A percentile compares a stretch with the other conserved stretches of the same genome.
Evolutionary conservation across 495 filamentous ascomycete species (phyloP).

Genomic region (Cairneyella variabilis): DNA sequence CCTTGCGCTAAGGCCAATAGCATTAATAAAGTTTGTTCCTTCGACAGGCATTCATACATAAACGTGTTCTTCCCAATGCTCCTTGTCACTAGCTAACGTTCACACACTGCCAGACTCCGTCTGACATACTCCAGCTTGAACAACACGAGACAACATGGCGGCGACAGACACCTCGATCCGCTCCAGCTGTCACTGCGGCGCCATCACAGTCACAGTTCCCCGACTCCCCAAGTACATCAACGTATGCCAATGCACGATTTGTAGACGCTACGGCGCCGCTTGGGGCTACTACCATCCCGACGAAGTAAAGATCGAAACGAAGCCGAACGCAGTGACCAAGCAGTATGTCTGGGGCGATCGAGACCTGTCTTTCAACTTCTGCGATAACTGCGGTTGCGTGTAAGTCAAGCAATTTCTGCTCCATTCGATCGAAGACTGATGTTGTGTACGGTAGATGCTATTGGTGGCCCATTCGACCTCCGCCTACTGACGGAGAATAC

Average conservation of each 20-base stretch:
- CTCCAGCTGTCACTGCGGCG: constrained; percentile 33
- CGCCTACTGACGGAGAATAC: constrained; percentile 18
- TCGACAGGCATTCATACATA: constrained; percentile 7
- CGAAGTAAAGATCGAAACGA: constrained; percentile 27
- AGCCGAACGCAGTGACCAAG: constrained; percentile 22
- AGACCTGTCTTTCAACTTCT: constrained; percentile 21
- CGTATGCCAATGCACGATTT: constrained; percentile 34
- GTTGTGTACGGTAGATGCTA: constrained; percentile 17
- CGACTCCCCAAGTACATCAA: constrained; percentile 28
- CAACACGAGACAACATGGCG: constrained; percentile 17
- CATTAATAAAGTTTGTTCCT: constrained; percentile 14
- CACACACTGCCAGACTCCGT: constrained; percentile 10
- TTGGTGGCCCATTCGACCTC: constrained; percentile 19
- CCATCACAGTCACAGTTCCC: constrained; percentile 29
- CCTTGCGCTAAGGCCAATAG: constrained; percentile 12
- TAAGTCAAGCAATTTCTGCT: constrained; percentile 19
- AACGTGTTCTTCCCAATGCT: constrained; percentile 3
- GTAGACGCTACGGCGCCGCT: constrained; percentile 30
- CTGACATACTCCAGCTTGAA: constrained; percentile 9
- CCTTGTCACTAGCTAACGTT: constrained; percentile 6
- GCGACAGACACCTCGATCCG: constrained; percentile 14
- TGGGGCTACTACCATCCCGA: constrained; percentile 33
- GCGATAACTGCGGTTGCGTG: constrained; percentile 20
- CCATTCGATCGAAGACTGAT: constrained; percentile 17
- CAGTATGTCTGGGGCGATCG: constrained; percentile 20